phyloP scores from a whole-genome alignment of 2,329 filamentous ascomycete genomes.

The Waltergamsia citrina region DNA sequence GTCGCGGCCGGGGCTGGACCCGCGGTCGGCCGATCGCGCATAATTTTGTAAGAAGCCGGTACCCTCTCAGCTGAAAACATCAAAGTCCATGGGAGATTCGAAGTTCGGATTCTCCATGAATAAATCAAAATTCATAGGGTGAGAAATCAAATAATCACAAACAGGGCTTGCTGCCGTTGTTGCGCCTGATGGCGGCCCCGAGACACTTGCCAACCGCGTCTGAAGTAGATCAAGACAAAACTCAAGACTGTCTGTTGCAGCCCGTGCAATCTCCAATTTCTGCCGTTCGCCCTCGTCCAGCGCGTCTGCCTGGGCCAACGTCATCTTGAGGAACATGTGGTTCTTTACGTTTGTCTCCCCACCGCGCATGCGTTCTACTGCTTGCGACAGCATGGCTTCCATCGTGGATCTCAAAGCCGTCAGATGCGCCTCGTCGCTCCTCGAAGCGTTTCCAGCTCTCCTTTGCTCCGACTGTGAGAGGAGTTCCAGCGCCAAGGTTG shows the following conservation, averaged over 20 bases:
- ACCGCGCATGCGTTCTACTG: constrained; percentile 20
- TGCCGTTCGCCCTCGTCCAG: constrained; percentile 10
- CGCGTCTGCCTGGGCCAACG: constrained; percentile 27
- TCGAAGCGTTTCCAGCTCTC: constrained; percentile 17
- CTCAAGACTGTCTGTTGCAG: neutral
- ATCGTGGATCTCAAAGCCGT: constrained; percentile 20
- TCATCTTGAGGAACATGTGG: constrained; percentile 27
- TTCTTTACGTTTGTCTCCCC: constrained; percentile 35
- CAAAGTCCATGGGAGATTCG: no score
- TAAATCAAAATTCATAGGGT: no score
- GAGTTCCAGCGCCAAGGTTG: constrained; percentile 24
- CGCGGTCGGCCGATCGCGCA: no score
- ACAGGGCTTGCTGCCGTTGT: no score
- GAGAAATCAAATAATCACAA: no score
- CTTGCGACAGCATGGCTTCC: constrained; percentile 14
- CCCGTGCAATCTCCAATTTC: neutral
- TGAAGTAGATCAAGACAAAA: neutral
- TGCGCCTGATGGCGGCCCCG: no score
- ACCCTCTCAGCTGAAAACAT: no score
- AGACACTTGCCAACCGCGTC: no score
- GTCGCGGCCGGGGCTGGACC: no score
- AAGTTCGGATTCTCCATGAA: no score
- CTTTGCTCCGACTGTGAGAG: constrained; percentile 19
- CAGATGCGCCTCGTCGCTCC: constrained; percentile 15
- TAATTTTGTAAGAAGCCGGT: no score